phyloP scores from a whole-genome alignment of 2,329 filamentous ascomycete genomes.

The Penicillium nordicum region DNA sequence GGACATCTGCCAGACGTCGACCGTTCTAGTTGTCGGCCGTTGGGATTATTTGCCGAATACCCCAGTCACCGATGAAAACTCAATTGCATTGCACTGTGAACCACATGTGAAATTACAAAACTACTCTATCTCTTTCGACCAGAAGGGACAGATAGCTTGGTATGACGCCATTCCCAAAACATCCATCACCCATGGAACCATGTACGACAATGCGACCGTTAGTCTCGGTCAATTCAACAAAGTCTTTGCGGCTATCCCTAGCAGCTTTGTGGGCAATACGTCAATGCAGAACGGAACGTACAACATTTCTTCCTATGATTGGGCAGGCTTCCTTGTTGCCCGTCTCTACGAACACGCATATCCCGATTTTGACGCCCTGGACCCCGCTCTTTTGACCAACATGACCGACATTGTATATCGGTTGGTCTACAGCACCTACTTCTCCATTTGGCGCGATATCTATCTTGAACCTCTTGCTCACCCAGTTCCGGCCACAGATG shows the following conservation, averaged over 20 bases:
- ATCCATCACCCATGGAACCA: slow-evolving; percentile 22
- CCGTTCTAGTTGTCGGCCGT: slow-evolving; percentile 31
- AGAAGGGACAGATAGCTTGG: slow-evolving; percentile 27
- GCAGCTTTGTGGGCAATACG: slow-evolving; percentile 30
- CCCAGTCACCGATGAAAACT: slow-evolving; percentile 25
- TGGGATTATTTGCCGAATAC: slow-evolving; percentile 31
- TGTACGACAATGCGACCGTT: slow-evolving; percentile 34
- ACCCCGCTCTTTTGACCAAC: slow-evolving; percentile 21
- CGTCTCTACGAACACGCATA: slow-evolving; percentile 31
- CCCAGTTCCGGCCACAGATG: slow-evolving; percentile 20
- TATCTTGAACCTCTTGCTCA: slow-evolving; percentile 29
- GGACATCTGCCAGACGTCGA: slow-evolving; percentile 32
- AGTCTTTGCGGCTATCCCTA: slow-evolving; percentile 35
- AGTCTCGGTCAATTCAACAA: slow-evolving; percentile 37
- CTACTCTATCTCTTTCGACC: slow-evolving; percentile 29
- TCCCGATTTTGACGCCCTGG: slow-evolving; percentile 23
- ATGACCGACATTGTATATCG: slow-evolving; percentile 32
- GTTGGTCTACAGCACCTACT: slow-evolving; percentile 37
- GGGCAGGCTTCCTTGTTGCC: slow-evolving; percentile 35
- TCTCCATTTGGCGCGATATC: slow-evolving; percentile 33
- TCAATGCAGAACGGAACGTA: slow-evolving; percentile 23
- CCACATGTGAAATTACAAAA: slow-evolving; percentile 24
- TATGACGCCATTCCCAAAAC: slow-evolving; percentile 18
- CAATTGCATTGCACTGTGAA: slow-evolving; percentile 34
- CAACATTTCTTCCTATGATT: slow-evolving; percentile 33